phyloP scores from a whole-genome alignment of 805 yeast genomes.

The Cyberlindnera mycetangii region DNA sequence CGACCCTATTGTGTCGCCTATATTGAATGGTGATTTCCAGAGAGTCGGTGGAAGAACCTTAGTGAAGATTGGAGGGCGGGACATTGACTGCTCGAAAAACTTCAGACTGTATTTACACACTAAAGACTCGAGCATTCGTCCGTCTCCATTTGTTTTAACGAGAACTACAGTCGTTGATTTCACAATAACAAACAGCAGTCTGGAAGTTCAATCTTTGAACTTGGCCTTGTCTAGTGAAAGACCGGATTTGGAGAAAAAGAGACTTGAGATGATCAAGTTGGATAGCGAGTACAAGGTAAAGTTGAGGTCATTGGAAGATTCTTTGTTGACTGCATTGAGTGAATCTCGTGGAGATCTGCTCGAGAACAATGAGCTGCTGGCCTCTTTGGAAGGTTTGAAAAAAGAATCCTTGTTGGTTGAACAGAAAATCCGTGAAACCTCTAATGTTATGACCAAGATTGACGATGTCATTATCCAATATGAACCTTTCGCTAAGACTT shows the following conservation, averaged over 20 bases:
- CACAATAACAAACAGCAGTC: constrained; percentile 63
- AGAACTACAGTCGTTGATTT: constrained; percentile 67
- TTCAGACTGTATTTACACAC: constrained; percentile 64
- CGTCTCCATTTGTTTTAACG: constrained; percentile 57
- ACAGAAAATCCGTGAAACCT: constrained; percentile 51
- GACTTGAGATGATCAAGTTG: constrained; percentile 49
- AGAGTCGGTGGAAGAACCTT: constrained; percentile 68
- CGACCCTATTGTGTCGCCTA: constrained; percentile 68
- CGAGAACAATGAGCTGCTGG: constrained; percentile 60
- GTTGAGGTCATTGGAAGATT: constrained; percentile 54
- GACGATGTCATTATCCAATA: constrained; percentile 46
- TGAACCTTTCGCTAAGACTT: constrained; percentile 51
- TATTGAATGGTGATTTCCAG: constrained; percentile 59
- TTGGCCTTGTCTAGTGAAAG: constrained; percentile 48
- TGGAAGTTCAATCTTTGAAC: constrained; percentile 62
- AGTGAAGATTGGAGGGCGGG: constrained; percentile 57
- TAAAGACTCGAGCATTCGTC: constrained; percentile 44
- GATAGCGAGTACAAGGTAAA: constrained; percentile 58
- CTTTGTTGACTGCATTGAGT: constrained; percentile 55
- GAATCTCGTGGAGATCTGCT: constrained; percentile 58
- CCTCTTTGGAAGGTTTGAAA: constrained; percentile 64
- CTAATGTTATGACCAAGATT: constrained; percentile 50
- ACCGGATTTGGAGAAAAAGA: constrained; percentile 65
- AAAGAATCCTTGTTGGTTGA: constrained; percentile 54
- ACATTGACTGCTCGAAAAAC: constrained; percentile 62